phyloP scores from a whole-genome alignment of 768 basidiomycete genomes.

The Nidularia pulvinata region DNA sequence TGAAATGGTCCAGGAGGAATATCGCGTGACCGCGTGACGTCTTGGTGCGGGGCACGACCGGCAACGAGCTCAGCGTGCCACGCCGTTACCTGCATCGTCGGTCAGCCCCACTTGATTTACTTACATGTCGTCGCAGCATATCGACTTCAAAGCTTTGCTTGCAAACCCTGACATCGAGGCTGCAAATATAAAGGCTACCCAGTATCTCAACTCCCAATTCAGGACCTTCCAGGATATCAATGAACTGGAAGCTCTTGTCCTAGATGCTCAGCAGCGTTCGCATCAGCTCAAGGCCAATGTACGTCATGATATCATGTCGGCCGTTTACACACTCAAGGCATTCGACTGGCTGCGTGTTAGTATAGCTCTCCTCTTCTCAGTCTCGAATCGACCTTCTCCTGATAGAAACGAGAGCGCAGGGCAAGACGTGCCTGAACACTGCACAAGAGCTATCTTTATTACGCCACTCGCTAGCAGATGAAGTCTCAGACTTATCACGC shows the following conservation, averaged over 20 bases:
- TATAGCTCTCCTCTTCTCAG: slow-evolving; percentile 59
- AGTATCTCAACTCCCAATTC: slow-evolving; percentile 45
- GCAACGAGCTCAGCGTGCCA: too few relatives aligned
- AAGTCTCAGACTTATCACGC: slow-evolving; percentile 65
- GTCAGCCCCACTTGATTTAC: too few relatives aligned
- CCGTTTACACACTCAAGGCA: slow-evolving; percentile 23
- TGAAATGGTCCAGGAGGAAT: too few relatives aligned
- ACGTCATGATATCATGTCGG: slow-evolving; percentile 19
- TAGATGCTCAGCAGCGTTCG: slow-evolving; percentile 34
- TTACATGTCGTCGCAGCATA: too few relatives aligned
- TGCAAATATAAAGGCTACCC: slow-evolving; percentile 29
- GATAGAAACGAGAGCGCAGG: slow-evolving; percentile 41
- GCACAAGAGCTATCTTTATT: slow-evolving; percentile 78
- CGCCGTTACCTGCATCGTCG: too few relatives aligned
- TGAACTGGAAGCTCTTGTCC: slow-evolving; percentile 40
- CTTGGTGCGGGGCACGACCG: too few relatives aligned
- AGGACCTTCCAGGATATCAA: slow-evolving; percentile 50
- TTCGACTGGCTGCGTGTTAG: slow-evolving; percentile 29
- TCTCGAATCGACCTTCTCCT: slow-evolving; percentile 44
- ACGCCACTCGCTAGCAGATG: slow-evolving; percentile 77
- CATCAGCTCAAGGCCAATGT: slow-evolving; percentile 44
- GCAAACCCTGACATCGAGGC: too few relatives aligned
- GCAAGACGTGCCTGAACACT: slow-evolving; percentile 50
- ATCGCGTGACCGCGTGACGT: too few relatives aligned
- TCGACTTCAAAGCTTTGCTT: too few relatives aligned